Conservation (phyloP, 345 rosid genomes). For the Melaleuca alternifolia region DNA sequence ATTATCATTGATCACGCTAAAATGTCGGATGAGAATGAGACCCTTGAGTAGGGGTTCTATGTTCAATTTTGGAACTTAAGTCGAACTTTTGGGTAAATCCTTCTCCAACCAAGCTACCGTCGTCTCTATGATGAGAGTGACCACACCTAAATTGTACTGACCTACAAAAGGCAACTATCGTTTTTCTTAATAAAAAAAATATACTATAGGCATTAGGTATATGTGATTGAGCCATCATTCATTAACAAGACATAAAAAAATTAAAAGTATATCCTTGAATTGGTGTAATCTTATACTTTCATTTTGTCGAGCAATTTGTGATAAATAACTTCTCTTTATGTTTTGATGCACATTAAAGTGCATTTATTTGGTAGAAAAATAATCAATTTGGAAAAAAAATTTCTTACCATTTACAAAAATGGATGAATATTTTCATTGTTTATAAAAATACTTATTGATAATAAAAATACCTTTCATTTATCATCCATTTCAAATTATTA, state of each 20-base stretch:
- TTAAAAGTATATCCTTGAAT: accelerated
- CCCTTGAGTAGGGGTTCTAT: too few relatives aligned
- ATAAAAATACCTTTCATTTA: not conserved
- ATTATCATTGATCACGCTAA: too few relatives aligned
- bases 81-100: too few relatives aligned
- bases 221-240: accelerated
- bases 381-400: not conserved
- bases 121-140: too few relatives aligned
- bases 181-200: not conserved
- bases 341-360: accelerated
- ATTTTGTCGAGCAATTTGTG: accelerated
- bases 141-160: not conserved
- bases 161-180: not conserved
- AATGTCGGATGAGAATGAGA: too few relatives aligned
- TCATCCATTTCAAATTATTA: not conserved
- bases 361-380: not conserved
- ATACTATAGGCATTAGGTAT: too few relatives aligned
- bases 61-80: too few relatives aligned
- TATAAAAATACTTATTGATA: not conserved
- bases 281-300: not conserved
- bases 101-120: too few relatives aligned
- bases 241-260: not conserved
- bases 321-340: not conserved
- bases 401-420: not conserved
- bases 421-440: too few relatives aligned